Percentiles rank a stretch among this genome's conserved stretches.
phyloP scores from a whole-genome alignment of 495 filamentous ascomycete genomes.

The Xylaria longipes region DNA sequence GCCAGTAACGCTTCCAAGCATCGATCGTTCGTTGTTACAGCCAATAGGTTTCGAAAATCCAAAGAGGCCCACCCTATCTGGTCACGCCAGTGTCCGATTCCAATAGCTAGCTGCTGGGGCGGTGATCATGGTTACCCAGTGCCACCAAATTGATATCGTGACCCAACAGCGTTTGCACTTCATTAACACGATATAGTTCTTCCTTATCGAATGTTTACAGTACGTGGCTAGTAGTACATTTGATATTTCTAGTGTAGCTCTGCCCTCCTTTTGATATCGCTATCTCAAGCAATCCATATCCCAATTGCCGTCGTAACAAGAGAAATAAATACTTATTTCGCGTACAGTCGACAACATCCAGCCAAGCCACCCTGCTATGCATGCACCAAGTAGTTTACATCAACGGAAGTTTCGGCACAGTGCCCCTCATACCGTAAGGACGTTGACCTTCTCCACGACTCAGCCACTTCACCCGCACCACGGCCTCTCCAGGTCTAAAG shows the following conservation, averaged over 20 bases:
- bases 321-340: neutral
- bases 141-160: neutral
- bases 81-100: slow-evolving; percentile 5
- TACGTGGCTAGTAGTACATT: neutral
- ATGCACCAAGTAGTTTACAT: slow-evolving; percentile 2
- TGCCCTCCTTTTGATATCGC: neutral
- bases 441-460: slow-evolving; percentile 20
- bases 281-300: neutral
- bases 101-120: neutral
- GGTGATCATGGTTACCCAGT: slow-evolving; percentile 9
- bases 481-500: slow-evolving; percentile 1
- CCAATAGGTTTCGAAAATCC: neutral
- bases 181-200: neutral
- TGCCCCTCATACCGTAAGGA: slow-evolving; percentile 1
- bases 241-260: neutral
- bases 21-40: neutral
- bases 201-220: neutral
- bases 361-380: neutral
- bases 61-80: slow-evolving; percentile 5
- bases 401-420: slow-evolving; percentile 2
- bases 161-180: neutral
- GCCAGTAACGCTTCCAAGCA: neutral
- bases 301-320: neutral
- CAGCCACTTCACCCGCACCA: slow-evolving; percentile 21
- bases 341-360: neutral